A percentile compares a stretch with the other conserved stretches of the same genome.
Conservation (phyloP, 352 stramenopile genomes). For the Phytophthora macrochlamydospora region DNA sequence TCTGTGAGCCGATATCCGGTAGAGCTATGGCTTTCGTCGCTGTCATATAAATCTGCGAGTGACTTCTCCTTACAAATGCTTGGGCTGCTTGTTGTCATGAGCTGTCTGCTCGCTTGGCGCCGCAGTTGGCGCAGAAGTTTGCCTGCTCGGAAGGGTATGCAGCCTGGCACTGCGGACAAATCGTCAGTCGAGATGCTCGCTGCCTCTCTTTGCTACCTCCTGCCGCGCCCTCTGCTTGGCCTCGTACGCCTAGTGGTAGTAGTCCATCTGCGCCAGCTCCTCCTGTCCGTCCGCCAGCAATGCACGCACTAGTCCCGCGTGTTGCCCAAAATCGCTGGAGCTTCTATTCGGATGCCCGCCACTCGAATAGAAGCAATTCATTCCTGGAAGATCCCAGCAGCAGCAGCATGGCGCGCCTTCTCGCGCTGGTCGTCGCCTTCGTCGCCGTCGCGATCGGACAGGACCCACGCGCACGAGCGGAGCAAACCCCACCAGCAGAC, state of each 20-base stretch:
- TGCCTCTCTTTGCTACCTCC: not conserved
- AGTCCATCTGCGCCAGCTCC: constrained; percentile 87
- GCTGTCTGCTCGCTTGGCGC: constrained; percentile 46
- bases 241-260: constrained; percentile 85
- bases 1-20: too few relatives aligned
- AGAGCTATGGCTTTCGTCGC: too few relatives aligned
- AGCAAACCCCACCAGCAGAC: not conserved
- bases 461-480: too few relatives aligned
- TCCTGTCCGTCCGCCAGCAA: constrained; percentile 70
- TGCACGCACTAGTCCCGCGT: constrained; percentile 56
- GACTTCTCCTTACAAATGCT: not conserved
- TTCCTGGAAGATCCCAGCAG: too few relatives aligned
- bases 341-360: too few relatives aligned
- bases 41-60: too few relatives aligned
- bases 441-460: too few relatives aligned
- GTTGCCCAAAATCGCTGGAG: not conserved
- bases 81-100: constrained; percentile 17
- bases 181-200: not conserved
- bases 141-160: constrained; percentile 52
- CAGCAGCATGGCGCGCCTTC: too few relatives aligned
- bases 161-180: constrained; percentile 48
- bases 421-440: too few relatives aligned
- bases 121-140: constrained; percentile 82
- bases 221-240: constrained; percentile 49
- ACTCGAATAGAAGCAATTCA: too few relatives aligned